phyloP scores from a whole-genome alignment of 2,329 filamentous ascomycete species.

The Fusarium longipes region DNA sequence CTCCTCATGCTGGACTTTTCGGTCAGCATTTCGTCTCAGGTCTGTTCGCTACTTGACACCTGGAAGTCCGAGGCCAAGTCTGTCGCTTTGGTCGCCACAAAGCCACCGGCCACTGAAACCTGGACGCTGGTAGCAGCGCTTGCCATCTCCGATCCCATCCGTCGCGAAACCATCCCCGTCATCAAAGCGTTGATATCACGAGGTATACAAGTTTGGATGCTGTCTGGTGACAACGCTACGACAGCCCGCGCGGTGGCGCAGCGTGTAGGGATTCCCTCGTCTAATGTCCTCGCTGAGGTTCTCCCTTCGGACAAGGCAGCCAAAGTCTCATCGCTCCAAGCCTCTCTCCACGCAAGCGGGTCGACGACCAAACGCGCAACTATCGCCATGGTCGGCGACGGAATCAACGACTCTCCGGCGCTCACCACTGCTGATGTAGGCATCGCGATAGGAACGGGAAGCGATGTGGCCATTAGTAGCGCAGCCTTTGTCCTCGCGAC shows the following conservation, averaged over 20 bases:
- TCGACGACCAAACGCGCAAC: conserved; percentile 56
- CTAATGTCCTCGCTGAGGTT: conserved; percentile 87
- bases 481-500: conserved; percentile 86
- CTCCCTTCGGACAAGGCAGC: conserved; percentile 85
- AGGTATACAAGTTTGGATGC: conserved; percentile 86
- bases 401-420: conserved; percentile 89
- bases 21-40: conserved; percentile 53
- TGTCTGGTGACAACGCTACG: conserved; percentile 89
- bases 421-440: conserved; percentile 84
- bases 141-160: conserved; percentile 83
- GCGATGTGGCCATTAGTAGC: conserved; percentile 83
- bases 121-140: conserved; percentile 73
- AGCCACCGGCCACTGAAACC: conserved; percentile 31
- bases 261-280: conserved; percentile 76
- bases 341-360: conserved; percentile 56
- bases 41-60: conserved; percentile 55
- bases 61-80: conserved; percentile 75
- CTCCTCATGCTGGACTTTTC: conserved; percentile 67
- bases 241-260: conserved; percentile 84
- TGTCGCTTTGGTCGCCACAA: conserved; percentile 67
- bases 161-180: conserved; percentile 75
- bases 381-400: conserved; percentile 89
- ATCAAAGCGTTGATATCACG: conserved; percentile 72
- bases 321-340: conserved; percentile 73
- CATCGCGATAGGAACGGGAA: conserved; percentile 85